A percentile compares a stretch with the other conserved stretches of the same genome.
Conservation (phyloP, 208 protist species). For the Leishmania tarentolae region DNA sequence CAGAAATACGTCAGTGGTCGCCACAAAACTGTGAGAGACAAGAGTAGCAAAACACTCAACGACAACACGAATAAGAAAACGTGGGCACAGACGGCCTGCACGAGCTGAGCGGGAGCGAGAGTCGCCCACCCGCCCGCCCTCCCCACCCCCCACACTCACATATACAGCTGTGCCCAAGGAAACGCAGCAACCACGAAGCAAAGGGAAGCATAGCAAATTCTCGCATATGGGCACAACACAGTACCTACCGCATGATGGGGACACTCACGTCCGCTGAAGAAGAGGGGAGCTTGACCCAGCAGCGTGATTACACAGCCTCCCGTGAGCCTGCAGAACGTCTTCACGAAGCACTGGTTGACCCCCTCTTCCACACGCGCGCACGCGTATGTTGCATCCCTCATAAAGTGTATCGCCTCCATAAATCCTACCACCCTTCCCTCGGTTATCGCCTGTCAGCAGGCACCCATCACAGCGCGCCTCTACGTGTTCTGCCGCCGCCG, state of each 20-base stretch:
- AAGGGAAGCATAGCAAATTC: background rate
- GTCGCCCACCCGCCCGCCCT: background rate
- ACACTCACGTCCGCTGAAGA: background rate
- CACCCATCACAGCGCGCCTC: background rate
- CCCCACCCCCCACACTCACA: background rate
- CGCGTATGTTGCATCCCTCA: background rate
- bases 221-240: background rate
- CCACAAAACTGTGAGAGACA: conserved; percentile 25
- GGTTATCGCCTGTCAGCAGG: background rate
- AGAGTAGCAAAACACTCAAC: conserved; percentile 19
- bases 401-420: background rate
- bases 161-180: background rate
- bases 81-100: background rate
- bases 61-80: conserved; percentile 8
- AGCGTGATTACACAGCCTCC: background rate
- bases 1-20: background rate
- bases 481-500: conserved; percentile 20
- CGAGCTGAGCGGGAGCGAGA: background rate
- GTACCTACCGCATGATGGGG: background rate
- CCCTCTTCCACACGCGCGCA: background rate
- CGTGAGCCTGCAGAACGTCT: background rate
- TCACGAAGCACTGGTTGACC: background rate
- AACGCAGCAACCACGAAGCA: background rate
- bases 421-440: background rate
- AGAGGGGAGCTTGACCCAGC: background rate